phyloP scores from a whole-genome alignment of 1,284 basidiomycete species.

The Austroboletus rostrupii region DNA sequence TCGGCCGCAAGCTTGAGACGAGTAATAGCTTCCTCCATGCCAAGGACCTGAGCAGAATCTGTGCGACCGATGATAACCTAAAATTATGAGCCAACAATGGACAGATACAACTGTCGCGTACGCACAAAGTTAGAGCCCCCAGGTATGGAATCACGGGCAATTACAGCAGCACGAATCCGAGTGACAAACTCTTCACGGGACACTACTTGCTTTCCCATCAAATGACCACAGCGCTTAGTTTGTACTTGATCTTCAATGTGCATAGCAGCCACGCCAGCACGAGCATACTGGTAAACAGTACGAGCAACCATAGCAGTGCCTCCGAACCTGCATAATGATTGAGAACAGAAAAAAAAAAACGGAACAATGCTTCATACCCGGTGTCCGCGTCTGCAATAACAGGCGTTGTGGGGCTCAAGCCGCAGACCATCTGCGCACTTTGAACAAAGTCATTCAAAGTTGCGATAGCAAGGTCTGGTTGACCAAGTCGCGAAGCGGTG shows the following conservation, averaged over 20 bases:
- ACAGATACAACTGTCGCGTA: background rate
- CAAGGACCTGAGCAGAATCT: slow-evolving; percentile 75
- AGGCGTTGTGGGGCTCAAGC: slow-evolving; percentile 57
- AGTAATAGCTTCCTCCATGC: slow-evolving; percentile 74
- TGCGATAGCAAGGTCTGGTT: slow-evolving; percentile 76
- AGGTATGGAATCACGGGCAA: slow-evolving; percentile 66
- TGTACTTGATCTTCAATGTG: slow-evolving; percentile 85
- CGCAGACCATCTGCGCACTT: slow-evolving; percentile 62
- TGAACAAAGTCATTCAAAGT: slow-evolving; percentile 77
- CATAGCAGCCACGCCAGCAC: slow-evolving; percentile 69
- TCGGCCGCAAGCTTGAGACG: slow-evolving; percentile 70
- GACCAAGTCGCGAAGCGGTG: slow-evolving; percentile 71
- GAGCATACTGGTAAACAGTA: slow-evolving; percentile 68
- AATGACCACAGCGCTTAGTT: slow-evolving; percentile 79
- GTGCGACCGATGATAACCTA: slow-evolving; percentile 80
- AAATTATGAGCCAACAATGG: background rate
- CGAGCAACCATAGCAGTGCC: slow-evolving; percentile 75
- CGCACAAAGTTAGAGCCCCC: slow-evolving; percentile 67
- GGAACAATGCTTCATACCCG: slow-evolving; percentile 39
- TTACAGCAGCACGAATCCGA: slow-evolving; percentile 73
- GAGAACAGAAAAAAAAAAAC: background rate
- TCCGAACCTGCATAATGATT: slow-evolving; percentile 51
- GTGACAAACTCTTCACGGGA: slow-evolving; percentile 71
- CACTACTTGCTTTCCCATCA: slow-evolving; percentile 76
- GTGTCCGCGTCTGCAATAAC: slow-evolving; percentile 83